Base-by-base conservation (phyloP, 805 yeast species). In the Osmozyma mogii region DNA sequence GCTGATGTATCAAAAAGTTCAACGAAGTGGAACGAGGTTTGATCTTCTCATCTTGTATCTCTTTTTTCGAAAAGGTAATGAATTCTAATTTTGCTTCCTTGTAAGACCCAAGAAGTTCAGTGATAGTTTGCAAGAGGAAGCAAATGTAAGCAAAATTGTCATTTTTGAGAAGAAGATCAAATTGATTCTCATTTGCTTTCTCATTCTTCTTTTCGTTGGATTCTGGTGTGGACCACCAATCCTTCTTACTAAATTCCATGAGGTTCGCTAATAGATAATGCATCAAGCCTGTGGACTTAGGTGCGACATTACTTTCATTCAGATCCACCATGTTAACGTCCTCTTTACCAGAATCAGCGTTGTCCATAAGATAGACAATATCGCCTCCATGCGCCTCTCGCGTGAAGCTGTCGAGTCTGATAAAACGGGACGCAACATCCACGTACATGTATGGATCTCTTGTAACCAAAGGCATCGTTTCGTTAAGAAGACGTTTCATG, bases 31-130 rank as follows among this genome's bases (percentile, higher is more conserved):
- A 65, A 17, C 89, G 66, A 2, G 94, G 94, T 44, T 78, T 84
- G 10, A 66, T 57, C 3, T 57, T 46, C 9, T 59, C 71, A 2
- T 38, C 34, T 20, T 31, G 45, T 30, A 45, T 31, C 36, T 35
- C 50, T 49, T 77, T 75, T 61, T 77, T 79, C 2, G 89, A 75
- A 42, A 73, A 88, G 0, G 89, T 77, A 33, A 87, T 57, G 44
- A 88, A 81, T 44, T 87, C 95, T 28, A 82, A 66, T 50, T 88
- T 88, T 29, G 87, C 73, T 37, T 77, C 78, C 37, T 78, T 80
- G 49, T 87, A 88, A 2, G 95, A 82, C 2, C 78, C 72, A 6
- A 88, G 52, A 6, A 85, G 55, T 41, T 88, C 96, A 0, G 77
- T 68, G 22, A 87, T 52, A 0, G 74, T 56, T 40, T 77, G 83